Conservation (phyloP, 164 flowering plant genomes). For the Liriodendron chinense region DNA sequence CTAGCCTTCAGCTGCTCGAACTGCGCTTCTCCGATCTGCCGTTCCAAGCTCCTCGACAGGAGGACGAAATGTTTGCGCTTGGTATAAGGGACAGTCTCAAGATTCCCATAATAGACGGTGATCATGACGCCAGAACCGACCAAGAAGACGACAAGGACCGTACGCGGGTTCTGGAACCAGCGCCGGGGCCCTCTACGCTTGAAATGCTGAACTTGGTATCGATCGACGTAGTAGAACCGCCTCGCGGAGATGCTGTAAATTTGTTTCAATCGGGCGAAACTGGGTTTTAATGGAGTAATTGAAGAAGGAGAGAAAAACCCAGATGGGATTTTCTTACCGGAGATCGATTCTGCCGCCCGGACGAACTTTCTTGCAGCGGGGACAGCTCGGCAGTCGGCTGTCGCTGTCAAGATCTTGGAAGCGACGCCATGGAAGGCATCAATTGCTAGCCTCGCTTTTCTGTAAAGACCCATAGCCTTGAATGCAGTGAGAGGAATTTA, state of each 20-base stretch:
- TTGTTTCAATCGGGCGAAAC: not conserved
- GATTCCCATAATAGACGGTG: conserved; percentile 67
- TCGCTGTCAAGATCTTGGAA: conserved; percentile 12
- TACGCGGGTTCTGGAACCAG: conserved; percentile 73
- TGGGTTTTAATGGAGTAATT: conserved; percentile 18
- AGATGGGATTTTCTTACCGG: conserved; percentile 14
- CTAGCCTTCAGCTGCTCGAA: conserved; percentile 50
- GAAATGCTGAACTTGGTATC: conserved; percentile 56
- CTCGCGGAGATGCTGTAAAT: not conserved
- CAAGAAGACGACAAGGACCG: conserved; percentile 41
- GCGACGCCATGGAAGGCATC: conserved; percentile 13
- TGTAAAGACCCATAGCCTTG: conserved; percentile 16
- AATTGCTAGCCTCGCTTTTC: conserved; percentile 17
- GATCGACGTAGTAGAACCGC: conserved; percentile 66
- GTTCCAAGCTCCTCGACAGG: conserved; percentile 54
- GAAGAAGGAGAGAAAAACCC: conserved; percentile 23
- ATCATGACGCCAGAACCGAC: conserved; percentile 55
- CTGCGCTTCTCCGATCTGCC: conserved; percentile 58
- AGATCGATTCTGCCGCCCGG: conserved; percentile 3
- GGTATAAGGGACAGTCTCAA: conserved; percentile 82
- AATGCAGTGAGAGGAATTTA: not conserved
- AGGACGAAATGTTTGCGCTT: conserved; percentile 79
- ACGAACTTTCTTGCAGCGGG: not conserved
- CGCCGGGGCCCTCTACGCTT: conserved; percentile 56
- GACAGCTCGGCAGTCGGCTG: conserved; percentile 18